Base-by-base conservation (phyloP, 2,329 filamentous ascomycete genomes). In the Penicillium brevicompactum region DNA sequence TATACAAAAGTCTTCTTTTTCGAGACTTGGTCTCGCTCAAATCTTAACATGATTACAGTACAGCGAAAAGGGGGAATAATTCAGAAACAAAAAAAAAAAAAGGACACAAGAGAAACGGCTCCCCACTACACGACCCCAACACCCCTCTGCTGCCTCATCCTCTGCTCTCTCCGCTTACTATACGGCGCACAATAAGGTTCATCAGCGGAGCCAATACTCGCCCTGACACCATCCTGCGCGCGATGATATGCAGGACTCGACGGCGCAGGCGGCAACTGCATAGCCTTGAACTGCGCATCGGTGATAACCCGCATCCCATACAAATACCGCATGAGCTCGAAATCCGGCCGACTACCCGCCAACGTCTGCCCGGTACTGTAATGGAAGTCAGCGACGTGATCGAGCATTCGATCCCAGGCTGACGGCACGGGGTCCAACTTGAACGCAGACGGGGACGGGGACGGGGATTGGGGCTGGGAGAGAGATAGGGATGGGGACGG, bases 261-360 rank as follows among this genome's bases (percentile, higher is more conserved):
- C 32, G 73, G 70, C 7, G 68, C 65, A 2, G 74, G 72, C 16
- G 70, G 66, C 47, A 78, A 63, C 59, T 79, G 77, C 57, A 76
- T 70, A 22, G 72, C 68, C 60, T 76, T 78, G 59, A 78, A 74
- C 56, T 78, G 73, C 13, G 74, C 72, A 16, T 73, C 71, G 11
- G 68, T 73, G 56, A 79, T 78, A 49, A 79, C 67, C 30, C 74
- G 68, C 49, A 69, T 59, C 16, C 68, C 69, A 57, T 76, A 79
- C 52, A 79, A 70, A 63, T 77, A 77, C 49, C 72, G 73, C 76
- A 79, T 77, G 13, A 79, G 64, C 55, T 74, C 72, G 46, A 78
- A 77, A 56, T 77, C 76, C 6, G 75, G 70, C 43, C 72, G 68
- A 46, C 71, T 74, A 5, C 71, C 70, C 2, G 74, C 72, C 8